phyloP scores from a whole-genome alignment of 2,329 filamentous ascomycete species.

The Paracoccidioides lutzii region DNA sequence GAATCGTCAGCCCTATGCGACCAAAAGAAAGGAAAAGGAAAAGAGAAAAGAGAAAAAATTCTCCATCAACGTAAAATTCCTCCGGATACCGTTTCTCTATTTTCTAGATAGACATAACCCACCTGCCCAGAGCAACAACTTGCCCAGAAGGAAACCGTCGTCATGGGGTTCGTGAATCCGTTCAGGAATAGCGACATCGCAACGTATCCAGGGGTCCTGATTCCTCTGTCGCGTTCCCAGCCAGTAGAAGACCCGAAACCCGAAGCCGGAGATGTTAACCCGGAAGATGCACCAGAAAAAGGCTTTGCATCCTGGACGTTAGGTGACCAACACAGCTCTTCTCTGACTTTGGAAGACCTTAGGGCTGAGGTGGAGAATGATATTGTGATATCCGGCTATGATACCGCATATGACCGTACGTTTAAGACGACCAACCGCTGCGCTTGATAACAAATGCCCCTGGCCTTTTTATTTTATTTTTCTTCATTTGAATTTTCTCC shows the following conservation, averaged over 20 bases:
- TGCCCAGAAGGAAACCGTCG: not conserved
- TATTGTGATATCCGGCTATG: slow-evolving; percentile 41
- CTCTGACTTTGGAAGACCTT: slow-evolving; percentile 55
- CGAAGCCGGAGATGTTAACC: slow-evolving; percentile 24
- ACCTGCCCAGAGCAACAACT: not conserved
- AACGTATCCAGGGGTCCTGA: slow-evolving; percentile 34
- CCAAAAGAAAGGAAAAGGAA: too few relatives aligned
- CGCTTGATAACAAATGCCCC: not conserved
- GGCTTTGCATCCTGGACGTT: slow-evolving; percentile 19
- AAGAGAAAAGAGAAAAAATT: too few relatives aligned
- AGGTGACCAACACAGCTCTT: slow-evolving; percentile 27
- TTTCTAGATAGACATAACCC: not conserved
- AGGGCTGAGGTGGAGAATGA: slow-evolving; percentile 54
- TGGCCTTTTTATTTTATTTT: not conserved
- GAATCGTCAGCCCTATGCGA: too few relatives aligned
- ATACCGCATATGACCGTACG: slow-evolving; percentile 66
- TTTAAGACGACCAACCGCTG: slow-evolving; percentile 11
- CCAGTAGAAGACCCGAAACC: slow-evolving; percentile 17
- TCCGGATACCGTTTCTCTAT: not conserved
- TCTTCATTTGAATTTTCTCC: not conserved
- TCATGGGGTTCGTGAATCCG: slow-evolving; percentile 24
- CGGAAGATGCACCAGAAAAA: slow-evolving; percentile 25
- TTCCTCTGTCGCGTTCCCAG: slow-evolving; percentile 32
- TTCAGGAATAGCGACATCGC: slow-evolving; percentile 35
- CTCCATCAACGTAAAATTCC: too few relatives aligned